Conservation (phyloP, 768 basidiomycete genomes). For the Macrocybe gigantea region DNA sequence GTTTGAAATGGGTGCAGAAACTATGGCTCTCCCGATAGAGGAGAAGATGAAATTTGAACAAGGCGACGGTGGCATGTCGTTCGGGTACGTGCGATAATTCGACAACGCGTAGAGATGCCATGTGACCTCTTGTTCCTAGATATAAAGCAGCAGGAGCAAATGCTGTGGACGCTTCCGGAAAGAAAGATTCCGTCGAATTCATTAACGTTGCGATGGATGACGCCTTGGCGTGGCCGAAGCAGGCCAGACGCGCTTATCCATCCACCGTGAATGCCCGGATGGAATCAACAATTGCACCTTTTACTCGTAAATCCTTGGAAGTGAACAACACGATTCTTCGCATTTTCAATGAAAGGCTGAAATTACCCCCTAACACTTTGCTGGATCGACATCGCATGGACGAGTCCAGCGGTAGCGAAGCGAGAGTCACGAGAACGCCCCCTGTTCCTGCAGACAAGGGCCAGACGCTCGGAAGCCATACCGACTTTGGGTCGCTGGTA, state of each 20-base stretch:
- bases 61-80: conserved; percentile 38
- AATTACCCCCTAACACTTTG: conserved; percentile 45
- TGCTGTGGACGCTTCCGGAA: conserved; percentile 55
- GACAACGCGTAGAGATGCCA: background rate
- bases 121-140: conserved; percentile 18
- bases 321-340: conserved; percentile 47
- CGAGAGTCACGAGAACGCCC: conserved; percentile 47
- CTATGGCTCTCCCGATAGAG: conserved; percentile 45
- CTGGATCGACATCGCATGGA: conserved; percentile 33
- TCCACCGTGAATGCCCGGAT: conserved; percentile 44
- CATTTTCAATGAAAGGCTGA: conserved; percentile 53
- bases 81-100: conserved; percentile 24
- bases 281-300: conserved; percentile 42
- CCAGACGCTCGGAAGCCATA: conserved; percentile 57
- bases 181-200: conserved; percentile 53
- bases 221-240: conserved; percentile 49
- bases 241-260: conserved; percentile 54
- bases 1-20: conserved; percentile 51
- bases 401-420: conserved; percentile 52
- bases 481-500: conserved; percentile 69
- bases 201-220: conserved; percentile 69
- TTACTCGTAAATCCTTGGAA: conserved; percentile 51
- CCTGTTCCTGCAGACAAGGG: conserved; percentile 28
- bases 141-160: conserved; percentile 63
- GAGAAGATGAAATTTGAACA: conserved; percentile 58